Conservation (phyloP, 257 asterid genomes). For the Nicotiana knightiana region DNA sequence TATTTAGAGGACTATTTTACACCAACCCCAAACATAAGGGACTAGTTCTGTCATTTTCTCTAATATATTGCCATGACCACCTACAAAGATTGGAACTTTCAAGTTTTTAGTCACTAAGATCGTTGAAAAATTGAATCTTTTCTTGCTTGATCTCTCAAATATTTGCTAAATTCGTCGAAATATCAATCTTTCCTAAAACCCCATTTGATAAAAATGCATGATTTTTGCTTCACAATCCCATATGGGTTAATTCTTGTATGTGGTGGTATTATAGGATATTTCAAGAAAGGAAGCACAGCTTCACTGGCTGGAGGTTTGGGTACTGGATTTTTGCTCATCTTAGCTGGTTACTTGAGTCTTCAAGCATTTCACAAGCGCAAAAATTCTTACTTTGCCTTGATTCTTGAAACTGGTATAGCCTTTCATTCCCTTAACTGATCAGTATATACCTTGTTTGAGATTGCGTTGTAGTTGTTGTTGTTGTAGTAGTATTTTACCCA, state of each 20-base stretch:
- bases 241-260: constrained; percentile 65
- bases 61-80: no score
- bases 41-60: no score
- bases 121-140: background rate
- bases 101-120: background rate
- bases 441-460: no score
- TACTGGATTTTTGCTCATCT: constrained; percentile 64
- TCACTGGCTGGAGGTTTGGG: constrained; percentile 89
- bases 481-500: background rate
- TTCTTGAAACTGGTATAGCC: constrained; percentile 65
- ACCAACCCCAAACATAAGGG: no score
- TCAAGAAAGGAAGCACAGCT: constrained; percentile 68
- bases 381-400: constrained; percentile 61
- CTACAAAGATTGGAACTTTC: background rate
- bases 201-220: constrained; percentile 56
- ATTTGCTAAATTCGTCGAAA: background rate
- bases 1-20: no score
- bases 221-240: constrained; percentile 96
- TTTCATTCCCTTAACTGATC: background rate
- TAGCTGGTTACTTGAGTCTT: constrained; percentile 87
- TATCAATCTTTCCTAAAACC: background rate
- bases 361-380: constrained; percentile 83
- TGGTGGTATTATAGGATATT: constrained; percentile 84
- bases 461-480: background rate
- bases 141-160: background rate